Evolutionary conservation across 768 basidiomycete genomes (phyloP).

Genomic region (Leucocoprinus sp.): DNA sequence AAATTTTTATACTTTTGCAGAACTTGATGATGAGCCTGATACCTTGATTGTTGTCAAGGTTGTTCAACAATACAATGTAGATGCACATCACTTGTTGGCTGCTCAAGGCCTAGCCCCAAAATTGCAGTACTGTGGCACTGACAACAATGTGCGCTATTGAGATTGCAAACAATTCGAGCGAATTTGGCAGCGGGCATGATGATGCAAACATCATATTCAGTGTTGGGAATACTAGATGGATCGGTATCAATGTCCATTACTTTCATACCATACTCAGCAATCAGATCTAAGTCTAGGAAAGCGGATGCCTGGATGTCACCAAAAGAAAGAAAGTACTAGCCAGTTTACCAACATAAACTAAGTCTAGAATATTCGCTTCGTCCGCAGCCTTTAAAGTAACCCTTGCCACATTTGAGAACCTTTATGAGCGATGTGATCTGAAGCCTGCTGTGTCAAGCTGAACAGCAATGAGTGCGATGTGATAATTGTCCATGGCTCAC

Average conservation of each 20-base stretch:
- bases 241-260: conserved; percentile 99
- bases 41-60: conserved; percentile 7
- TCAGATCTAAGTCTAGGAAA: conserved; percentile 71
- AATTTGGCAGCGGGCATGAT: conserved; percentile 85
- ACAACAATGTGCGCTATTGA: conserved; percentile 22
- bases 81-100: conserved; percentile 4
- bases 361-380: conserved; percentile 79
- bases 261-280: conserved; percentile 98
- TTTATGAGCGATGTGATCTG: conserved; percentile 78
- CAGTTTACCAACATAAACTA: conserved; percentile 68
- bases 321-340: conserved; percentile 1
- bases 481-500: conserved; percentile 99
- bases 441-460: conserved; percentile 75
- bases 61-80: neutral
- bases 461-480: conserved; percentile 93
- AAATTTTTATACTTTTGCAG: too few species aligned
- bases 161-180: conserved; percentile 85
- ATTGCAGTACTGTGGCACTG: neutral
- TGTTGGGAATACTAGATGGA: conserved; percentile 91
- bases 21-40: neutral
- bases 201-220: conserved; percentile 91
- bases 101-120: neutral
- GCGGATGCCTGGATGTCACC: neutral
- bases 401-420: conserved; percentile 94
- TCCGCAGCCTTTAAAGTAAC: conserved; percentile 88